Base-by-base conservation (phyloP, 2,329 filamentous ascomycete species). In the Cercospora sp. region DNA sequence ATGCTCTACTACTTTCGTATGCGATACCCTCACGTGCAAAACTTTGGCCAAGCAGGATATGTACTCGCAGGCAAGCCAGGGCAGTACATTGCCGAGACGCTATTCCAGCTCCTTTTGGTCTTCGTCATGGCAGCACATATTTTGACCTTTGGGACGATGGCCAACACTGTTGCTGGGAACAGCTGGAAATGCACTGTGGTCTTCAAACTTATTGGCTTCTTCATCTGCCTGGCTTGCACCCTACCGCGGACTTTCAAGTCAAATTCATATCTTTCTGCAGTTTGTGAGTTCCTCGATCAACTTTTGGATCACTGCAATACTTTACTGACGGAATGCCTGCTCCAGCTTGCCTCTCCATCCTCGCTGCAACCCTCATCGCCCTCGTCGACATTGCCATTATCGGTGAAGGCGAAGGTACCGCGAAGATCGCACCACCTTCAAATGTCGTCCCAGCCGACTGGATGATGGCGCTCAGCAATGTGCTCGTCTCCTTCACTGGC, bases 141-240 rank as follows among this genome's bases (percentile, higher is more conserved):
- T 62, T 81, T 92, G 69, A 91, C 89, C 0, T 91, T 91, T 71
- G 85, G 85, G 34, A 89, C 91, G 73, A 89, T 89, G 72, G 86
- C 91, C 79, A 88, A 88, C 73, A 87, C 84, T 61, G 82, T 92
- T 62, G 88, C 88, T 4, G 78, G 85, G 3, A 86, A 82, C 0
- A 83, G 85, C 0, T 91, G 89, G 78, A 88, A 88, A 3, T 87
- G 91, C 66, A 73, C 71, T 7, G 62, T 73, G 37, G 81, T 88
- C 1, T 91, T 88, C 80, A 86, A 84, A 3, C 81, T 88, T n/a
- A 80, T 88, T 1, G 89, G 88, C 0, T 74, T 89, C 69, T 74
- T 85, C 4, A 68, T 91, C 3, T 89, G 87, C 63, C 86, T 88
- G 75, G 65, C 87, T 10, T 82, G 87, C 13, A 87, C 87, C 40